These are phyloP conservation scores for Cercospora berteroae DNA, from an alignment of 2,329 filamentous ascomycete genomes.

Conservation along the genomic window DNA sequence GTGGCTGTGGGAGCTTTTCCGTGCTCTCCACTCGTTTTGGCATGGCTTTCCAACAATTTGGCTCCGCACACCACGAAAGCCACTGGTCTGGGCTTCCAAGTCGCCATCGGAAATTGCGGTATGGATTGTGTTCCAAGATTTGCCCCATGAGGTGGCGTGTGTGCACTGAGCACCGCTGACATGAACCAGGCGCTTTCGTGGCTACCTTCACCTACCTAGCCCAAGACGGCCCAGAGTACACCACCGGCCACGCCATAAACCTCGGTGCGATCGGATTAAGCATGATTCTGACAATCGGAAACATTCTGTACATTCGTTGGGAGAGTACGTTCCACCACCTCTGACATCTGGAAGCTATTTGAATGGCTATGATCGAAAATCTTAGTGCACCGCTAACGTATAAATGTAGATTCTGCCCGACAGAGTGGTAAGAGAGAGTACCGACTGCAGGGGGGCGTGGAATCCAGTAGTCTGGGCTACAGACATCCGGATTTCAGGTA, in stretches of 20 bases:
- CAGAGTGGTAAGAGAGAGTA: conserved; percentile 42
- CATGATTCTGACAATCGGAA: conserved; percentile 34
- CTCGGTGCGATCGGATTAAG: conserved; percentile 42
- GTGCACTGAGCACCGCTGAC: background rate
- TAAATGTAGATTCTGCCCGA: conserved; percentile 30
- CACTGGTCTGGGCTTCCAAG: conserved; percentile 44
- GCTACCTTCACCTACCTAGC: conserved; percentile 48
- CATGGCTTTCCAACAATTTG: conserved; percentile 47
- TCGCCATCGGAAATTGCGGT: conserved; percentile 44
- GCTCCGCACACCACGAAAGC: conserved; percentile 47
- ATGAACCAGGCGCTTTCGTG: conserved; percentile 40
- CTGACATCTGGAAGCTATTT: background rate
- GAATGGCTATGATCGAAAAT: conserved; percentile 2
- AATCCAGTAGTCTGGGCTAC: conserved; percentile 40
- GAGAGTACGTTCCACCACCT: conserved; percentile 38
- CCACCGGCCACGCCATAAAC: conserved; percentile 44
- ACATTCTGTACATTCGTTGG: conserved; percentile 43
- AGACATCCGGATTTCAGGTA: conserved; percentile 45
- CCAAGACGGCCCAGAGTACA: conserved; percentile 44
- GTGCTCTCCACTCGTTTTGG: conserved; percentile 36
- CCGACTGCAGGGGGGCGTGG: conserved; percentile 35
- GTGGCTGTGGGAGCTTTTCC: conserved; percentile 37
- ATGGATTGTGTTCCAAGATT: background rate
- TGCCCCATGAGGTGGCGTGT: background rate
- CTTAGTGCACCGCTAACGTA: background rate